These are phyloP conservation scores for Sodiomyces alkalinus DNA, from an alignment of 2,329 filamentous ascomycete species.

Conservation along the genomic window DNA sequence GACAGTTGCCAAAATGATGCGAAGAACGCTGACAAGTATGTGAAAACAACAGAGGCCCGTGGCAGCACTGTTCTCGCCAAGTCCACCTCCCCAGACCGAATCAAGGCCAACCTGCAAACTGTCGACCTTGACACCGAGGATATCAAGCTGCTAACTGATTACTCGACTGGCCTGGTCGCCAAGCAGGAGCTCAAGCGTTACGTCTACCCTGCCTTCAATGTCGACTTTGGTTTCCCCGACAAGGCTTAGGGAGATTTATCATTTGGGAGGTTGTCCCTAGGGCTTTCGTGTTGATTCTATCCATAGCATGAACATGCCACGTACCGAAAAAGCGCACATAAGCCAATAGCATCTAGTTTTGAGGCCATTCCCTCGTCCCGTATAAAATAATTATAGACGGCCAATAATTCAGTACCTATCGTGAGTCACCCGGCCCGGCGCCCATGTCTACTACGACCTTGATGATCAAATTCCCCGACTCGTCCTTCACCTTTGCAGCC, in stretches of 20 bases:
- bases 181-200: slow-evolving; percentile 42
- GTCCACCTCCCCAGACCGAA: slow-evolving; percentile 52
- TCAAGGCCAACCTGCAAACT: slow-evolving; percentile 54
- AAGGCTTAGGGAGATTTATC: slow-evolving; percentile 23
- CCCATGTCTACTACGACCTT: slow-evolving; percentile 53
- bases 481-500: slow-evolving; percentile 57
- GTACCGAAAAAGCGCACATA: too few species aligned
- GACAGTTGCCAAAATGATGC: too few species aligned
- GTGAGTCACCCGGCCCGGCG: too few species aligned
- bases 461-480: slow-evolving; percentile 52
- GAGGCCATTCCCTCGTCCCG: not conserved
- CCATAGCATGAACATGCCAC: too few species aligned
- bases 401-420: slow-evolving; percentile 2
- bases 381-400: slow-evolving; percentile 2
- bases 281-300: too few species aligned
- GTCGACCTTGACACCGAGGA: slow-evolving; percentile 51
- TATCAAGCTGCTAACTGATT: slow-evolving; percentile 37
- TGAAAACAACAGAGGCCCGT: slow-evolving; percentile 37
- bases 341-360: not conserved
- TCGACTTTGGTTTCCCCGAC: slow-evolving; percentile 60
- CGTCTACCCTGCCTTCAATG: slow-evolving; percentile 53
- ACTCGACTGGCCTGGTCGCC: slow-evolving; percentile 32
- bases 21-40: slow-evolving; percentile 10
- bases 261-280: too few species aligned
- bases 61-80: slow-evolving; percentile 60